Evolutionary conservation across 2,329 filamentous ascomycete species (phyloP), one percentile per base, ranked within the genome.

Genomic region (Ophiostoma pallidulum): DNA sequence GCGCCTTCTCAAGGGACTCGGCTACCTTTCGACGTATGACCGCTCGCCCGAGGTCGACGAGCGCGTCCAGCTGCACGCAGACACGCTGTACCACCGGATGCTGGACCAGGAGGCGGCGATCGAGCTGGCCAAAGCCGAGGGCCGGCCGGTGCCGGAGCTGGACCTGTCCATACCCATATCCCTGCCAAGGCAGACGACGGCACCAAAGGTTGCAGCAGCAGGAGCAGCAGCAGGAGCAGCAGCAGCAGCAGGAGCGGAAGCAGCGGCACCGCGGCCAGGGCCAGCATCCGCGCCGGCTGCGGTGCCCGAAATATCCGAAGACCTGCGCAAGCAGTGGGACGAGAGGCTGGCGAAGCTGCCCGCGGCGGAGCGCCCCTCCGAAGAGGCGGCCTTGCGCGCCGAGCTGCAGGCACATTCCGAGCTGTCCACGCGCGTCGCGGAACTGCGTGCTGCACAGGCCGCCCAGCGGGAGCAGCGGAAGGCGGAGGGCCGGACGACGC

Each of bases 31-130:
- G 8, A 78, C 78, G 22, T 70, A 78, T 52, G 77, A 84, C 38
- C 77, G 81, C 19, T 70, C 82, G 8, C 68, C 74, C 0, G 74
- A 81, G 26, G 75, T 86, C 44, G 86, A 95, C 58, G 90, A 96
- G 63, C 78, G 84, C 56, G 88, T 98, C 52, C 92, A 97, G 66
- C 87, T 97, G 82, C 90, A 96, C 64, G 91, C 91, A 50, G 92
- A 98, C 68, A 79, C 78, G 53, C 73, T 98, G 35, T 98, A 89
- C 65, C 85, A 91, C 59, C 80, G 84, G 57, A 88, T 97, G 82
- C 66, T 94, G 32, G 75, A 79, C 52, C 88, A 94, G 62, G 91
- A 98, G 65, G 72, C 71, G 18, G 77, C 75, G 53, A 79, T 86
- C n/a, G 78, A 84, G 54, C 74, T 80, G 58, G 85, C 84, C 31